phyloP scores from a whole-genome alignment of 2,329 filamentous ascomycete genomes.

The Clarireedia homoeocarpa region DNA sequence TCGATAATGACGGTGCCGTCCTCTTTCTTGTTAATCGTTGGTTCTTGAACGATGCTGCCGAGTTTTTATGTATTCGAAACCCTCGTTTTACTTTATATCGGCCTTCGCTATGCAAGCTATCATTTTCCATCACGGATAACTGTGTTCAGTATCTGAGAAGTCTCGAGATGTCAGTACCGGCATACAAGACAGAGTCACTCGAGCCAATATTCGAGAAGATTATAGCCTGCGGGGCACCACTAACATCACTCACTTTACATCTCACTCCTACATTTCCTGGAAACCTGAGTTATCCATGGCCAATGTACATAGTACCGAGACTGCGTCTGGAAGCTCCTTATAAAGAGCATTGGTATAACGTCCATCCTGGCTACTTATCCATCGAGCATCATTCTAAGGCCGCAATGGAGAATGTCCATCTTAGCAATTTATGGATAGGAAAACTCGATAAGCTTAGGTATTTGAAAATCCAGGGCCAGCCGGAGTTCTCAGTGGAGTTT shows the following conservation, averaged over 20 bases:
- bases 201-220: constrained; percentile 5
- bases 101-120: constrained; percentile 4
- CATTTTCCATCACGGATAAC: background rate
- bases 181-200: background rate
- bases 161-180: constrained; percentile 3
- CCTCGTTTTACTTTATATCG: constrained; percentile 7
- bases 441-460: constrained; percentile 2
- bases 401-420: constrained; percentile 4
- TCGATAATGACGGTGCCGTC: constrained; percentile 1
- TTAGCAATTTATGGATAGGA: constrained; percentile 1
- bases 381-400: constrained; percentile 4
- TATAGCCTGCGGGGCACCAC: background rate
- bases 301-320: constrained; percentile 7
- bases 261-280: constrained; percentile 4
- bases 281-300: constrained; percentile 2
- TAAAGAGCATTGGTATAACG: constrained; percentile 4
- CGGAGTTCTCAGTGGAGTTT: constrained; percentile 4
- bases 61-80: constrained; percentile 4
- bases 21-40: constrained; percentile 3
- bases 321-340: background rate
- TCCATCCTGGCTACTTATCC: constrained; percentile 5
- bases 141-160: constrained; percentile 5
- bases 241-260: constrained; percentile 3
- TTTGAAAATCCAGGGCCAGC: constrained; percentile 6
- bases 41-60: constrained; percentile 4